A percentile compares a stretch with the other conserved stretches of the same genome.
These are phyloP conservation scores for Cucurbita argyrosperma DNA, from an alignment of 306 rosid species.

Conservation along the genomic window DNA sequence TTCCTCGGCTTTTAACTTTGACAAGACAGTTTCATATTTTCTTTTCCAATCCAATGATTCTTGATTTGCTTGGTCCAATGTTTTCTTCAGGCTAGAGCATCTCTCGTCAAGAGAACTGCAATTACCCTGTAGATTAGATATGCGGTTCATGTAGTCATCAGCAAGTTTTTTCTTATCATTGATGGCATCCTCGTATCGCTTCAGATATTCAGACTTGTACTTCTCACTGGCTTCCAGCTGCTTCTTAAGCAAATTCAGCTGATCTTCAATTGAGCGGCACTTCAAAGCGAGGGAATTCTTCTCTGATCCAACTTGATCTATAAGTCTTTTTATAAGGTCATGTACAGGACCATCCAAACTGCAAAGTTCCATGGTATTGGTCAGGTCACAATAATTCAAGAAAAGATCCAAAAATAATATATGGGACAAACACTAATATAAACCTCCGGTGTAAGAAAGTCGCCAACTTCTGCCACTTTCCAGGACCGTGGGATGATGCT, in stretches of 20 bases:
- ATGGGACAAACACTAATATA: constrained; percentile 5
- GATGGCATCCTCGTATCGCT: constrained; percentile 73
- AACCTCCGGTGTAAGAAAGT: constrained; percentile 74
- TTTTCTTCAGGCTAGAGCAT: constrained; percentile 43
- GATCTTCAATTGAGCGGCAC: constrained; percentile 64
- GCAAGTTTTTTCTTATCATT: constrained; percentile 67
- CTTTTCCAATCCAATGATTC: constrained; percentile 78
- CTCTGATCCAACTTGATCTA: constrained; percentile 71
- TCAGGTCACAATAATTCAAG: neutral
- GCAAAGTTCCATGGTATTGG: constrained; percentile 8
- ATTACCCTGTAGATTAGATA: constrained; percentile 61
- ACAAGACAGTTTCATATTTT: constrained; percentile 51
- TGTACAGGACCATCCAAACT: constrained; percentile 85
- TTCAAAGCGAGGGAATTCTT: constrained; percentile 49
- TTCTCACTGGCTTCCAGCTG: constrained; percentile 73
- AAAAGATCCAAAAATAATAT: neutral
- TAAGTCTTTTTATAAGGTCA: constrained; percentile 55
- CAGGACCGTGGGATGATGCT: constrained; percentile 62
- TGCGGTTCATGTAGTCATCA: constrained; percentile 80
- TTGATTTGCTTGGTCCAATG: constrained; percentile 62
- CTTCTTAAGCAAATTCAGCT: constrained; percentile 48
- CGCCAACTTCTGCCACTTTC: constrained; percentile 76
- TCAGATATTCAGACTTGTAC: constrained; percentile 63
- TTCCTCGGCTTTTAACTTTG: constrained; percentile 75
- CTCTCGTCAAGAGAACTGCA: constrained; percentile 60